Evolutionary conservation across 148 eudicot species (phyloP).

Genomic region (Camellia sinensis): DNA sequence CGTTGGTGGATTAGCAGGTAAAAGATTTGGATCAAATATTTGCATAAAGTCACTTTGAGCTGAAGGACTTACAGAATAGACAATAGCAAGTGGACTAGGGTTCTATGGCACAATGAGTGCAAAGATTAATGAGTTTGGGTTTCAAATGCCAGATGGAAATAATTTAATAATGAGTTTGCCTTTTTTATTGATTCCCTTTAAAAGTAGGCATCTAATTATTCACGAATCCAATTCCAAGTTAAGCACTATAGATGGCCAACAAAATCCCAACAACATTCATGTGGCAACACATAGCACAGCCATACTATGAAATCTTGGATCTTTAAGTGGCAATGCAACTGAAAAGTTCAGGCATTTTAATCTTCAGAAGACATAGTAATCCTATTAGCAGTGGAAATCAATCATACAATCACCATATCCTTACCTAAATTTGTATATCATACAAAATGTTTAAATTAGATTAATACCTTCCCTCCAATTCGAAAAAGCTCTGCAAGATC

Average conservation of each 20-base stretch:
- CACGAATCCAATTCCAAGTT: not conserved
- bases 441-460: conserved; percentile 18
- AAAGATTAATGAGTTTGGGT: not conserved
- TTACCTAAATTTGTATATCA: not conserved
- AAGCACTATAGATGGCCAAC: not conserved
- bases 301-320: not conserved
- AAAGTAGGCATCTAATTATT: not conserved
- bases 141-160: no score
- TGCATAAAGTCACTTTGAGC: not conserved
- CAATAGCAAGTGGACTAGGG: not conserved
- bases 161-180: not conserved
- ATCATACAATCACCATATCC: not conserved
- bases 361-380: conserved; percentile 22
- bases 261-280: not conserved
- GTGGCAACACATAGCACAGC: not conserved
- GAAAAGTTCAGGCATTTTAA: not conserved
- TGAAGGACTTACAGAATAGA: not conserved
- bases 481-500: conserved; percentile 98
- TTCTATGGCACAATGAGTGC: no score
- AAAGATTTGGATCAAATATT: not conserved
- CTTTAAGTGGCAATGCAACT: not conserved
- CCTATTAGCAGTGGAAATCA: conserved; percentile 23
- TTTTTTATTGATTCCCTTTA: not conserved
- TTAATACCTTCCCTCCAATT: conserved; percentile 83
- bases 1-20: not conserved